Evolutionary conservation across 1,284 basidiomycete species (phyloP).

Genomic region (Ustilago xerochloae): DNA sequence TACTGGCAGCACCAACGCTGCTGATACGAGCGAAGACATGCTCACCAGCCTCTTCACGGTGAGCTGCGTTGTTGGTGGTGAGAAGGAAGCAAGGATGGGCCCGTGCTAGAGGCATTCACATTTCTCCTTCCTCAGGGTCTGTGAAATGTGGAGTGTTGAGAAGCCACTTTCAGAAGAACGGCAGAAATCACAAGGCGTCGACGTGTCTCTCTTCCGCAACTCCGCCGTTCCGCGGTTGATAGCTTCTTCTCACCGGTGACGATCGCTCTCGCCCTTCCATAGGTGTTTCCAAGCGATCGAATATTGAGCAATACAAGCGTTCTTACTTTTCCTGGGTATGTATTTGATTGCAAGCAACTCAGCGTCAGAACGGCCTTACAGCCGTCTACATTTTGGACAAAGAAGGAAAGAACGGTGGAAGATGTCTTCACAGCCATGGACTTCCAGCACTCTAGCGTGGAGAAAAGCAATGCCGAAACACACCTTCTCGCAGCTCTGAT

Average conservation of each 20-base stretch:
- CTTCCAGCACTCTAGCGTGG: constrained; percentile 23
- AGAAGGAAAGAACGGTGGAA: too few relatives aligned
- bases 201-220: not conserved
- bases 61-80: not conserved
- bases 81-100: not conserved
- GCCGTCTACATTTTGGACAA: not conserved
- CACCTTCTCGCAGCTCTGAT: constrained; percentile 14
- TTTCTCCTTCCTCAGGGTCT: constrained; percentile 4
- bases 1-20: constrained; percentile 26
- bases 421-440: constrained; percentile 48
- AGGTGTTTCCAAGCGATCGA: not conserved
- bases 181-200: not conserved
- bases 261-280: not conserved
- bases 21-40: constrained; percentile 18
- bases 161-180: constrained; percentile 3
- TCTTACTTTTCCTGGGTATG: too few relatives aligned
- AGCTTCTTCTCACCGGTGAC: not conserved
- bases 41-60: not conserved
- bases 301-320: too few relatives aligned
- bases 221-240: too few relatives aligned
- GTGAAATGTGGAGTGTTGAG: constrained; percentile 5
- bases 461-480: not conserved
- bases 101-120: not conserved
- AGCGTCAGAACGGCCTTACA: too few relatives aligned
- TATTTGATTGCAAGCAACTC: not conserved